Evolutionary conservation across 2,329 filamentous ascomycete genomes (phyloP).

Genomic region (Epichloe sp.): DNA sequence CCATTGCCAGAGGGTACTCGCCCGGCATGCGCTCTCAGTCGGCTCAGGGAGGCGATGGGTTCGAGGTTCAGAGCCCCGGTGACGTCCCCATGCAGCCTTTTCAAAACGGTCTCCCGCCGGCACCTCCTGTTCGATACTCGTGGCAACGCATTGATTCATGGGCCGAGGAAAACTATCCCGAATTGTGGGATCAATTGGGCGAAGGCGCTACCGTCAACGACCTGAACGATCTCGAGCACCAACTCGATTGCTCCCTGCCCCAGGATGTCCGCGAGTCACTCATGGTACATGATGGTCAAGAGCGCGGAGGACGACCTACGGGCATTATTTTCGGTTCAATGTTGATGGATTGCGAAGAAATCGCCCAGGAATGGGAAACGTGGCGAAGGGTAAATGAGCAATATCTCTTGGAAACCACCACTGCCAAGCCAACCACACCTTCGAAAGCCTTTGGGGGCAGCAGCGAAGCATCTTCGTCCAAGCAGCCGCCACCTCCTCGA

Average conservation of each 20-base stretch:
- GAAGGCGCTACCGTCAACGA: slow-evolving; percentile 90
- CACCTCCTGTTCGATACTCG: slow-evolving; percentile 76
- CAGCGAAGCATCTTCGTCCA: slow-evolving; percentile 55
- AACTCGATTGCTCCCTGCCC: slow-evolving; percentile 85
- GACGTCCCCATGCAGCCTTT: slow-evolving; percentile 98
- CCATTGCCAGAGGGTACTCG: slow-evolving; percentile 62
- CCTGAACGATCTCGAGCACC: slow-evolving; percentile 90
- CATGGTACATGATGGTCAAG: slow-evolving; percentile 89
- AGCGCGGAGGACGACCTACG: slow-evolving; percentile 79
- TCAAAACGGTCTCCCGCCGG: slow-evolving; percentile 76
- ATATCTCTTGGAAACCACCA: slow-evolving; percentile 53
- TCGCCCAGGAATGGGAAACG: slow-evolving; percentile 93
- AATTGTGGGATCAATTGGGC: slow-evolving; percentile 85
- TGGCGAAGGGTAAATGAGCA: slow-evolving; percentile 91
- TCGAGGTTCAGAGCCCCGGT: slow-evolving; percentile 58
- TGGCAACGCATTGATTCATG: slow-evolving; percentile 91
- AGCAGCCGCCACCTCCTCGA: slow-evolving; percentile 19
- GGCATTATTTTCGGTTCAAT: slow-evolving; percentile 90
- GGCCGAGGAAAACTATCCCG: slow-evolving; percentile 90
- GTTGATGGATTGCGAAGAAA: slow-evolving; percentile 95
- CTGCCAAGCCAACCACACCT: slow-evolving; percentile 47
- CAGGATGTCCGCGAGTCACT: slow-evolving; percentile 89
- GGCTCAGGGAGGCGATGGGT: slow-evolving; percentile 51
- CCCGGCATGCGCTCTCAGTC: slow-evolving; percentile 75
- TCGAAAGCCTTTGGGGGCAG: slow-evolving; percentile 59